These are phyloP conservation scores for Mortierella sp. DNA, from an alignment of 371 early-diverging fungal genomes.

Conservation along the genomic window DNA sequence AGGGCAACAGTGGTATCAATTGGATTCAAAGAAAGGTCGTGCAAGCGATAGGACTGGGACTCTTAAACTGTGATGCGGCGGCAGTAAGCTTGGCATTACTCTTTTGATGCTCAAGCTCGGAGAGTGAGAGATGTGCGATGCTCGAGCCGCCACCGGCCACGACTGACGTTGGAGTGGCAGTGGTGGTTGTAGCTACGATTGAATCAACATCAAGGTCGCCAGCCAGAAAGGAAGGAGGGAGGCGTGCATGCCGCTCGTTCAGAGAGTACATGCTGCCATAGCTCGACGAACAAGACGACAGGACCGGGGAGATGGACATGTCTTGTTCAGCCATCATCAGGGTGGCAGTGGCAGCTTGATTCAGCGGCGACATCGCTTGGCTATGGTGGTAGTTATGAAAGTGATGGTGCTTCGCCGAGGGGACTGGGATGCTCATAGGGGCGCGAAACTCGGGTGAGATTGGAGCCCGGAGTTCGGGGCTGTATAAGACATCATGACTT, in stretches of 20 bases:
- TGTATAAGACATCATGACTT: background rate
- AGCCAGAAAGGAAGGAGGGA: background rate
- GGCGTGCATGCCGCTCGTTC: background rate
- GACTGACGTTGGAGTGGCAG: background rate
- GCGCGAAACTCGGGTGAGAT: background rate
- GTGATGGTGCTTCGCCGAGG: background rate
- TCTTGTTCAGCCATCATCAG: conserved; percentile 18
- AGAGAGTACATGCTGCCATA: conserved; percentile 33
- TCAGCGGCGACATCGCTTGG: background rate
- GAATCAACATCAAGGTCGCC: background rate
- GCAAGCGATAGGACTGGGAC: background rate
- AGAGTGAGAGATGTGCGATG: background rate
- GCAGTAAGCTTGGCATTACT: background rate
- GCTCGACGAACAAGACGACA: conserved; percentile 54
- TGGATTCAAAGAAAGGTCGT: background rate
- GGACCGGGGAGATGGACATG: conserved; percentile 61
- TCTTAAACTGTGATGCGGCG: background rate
- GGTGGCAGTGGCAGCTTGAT: background rate
- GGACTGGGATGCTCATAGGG: background rate
- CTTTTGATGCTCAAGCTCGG: background rate
- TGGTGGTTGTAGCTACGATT: background rate
- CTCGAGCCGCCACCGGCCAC: background rate
- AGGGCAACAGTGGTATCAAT: background rate
- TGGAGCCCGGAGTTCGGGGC: background rate
- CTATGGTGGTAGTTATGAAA: background rate